Evolutionary conservation across 2,329 filamentous ascomycete genomes (phyloP).

Genomic region (Lachnellula occidentalis): DNA sequence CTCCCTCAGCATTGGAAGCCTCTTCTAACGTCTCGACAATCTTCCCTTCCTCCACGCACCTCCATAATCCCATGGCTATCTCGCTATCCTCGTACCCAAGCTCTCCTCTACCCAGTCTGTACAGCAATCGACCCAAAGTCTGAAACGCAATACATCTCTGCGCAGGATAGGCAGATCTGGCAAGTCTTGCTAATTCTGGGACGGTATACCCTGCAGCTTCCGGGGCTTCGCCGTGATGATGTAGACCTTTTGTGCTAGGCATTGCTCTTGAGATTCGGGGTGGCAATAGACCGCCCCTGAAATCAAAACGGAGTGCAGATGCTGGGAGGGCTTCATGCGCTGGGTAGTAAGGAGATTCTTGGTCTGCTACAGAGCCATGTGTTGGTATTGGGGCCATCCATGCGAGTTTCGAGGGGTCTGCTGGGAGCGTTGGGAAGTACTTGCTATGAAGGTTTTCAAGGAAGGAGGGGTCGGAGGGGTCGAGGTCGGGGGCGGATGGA

Average conservation of each 20-base stretch:
- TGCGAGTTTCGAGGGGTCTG: slow-evolving; percentile 77
- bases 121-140: slow-evolving; percentile 80
- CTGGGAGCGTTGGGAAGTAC: slow-evolving; percentile 84
- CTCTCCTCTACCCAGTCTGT: slow-evolving; percentile 69
- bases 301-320: slow-evolving; percentile 81
- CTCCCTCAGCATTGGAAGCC: slow-evolving; percentile 61
- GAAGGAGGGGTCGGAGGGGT: slow-evolving; percentile 79
- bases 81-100: slow-evolving; percentile 62
- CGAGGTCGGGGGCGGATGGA: slow-evolving; percentile 61
- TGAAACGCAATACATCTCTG: slow-evolving; percentile 92
- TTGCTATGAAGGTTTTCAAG: slow-evolving; percentile 79
- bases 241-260: slow-evolving; percentile 72
- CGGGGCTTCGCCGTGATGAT: slow-evolving; percentile 89
- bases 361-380: slow-evolving; percentile 57
- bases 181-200: slow-evolving; percentile 73
- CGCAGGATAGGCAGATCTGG: slow-evolving; percentile 74
- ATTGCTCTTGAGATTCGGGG: slow-evolving; percentile 69
- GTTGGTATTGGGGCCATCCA: slow-evolving; percentile 80
- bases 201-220: slow-evolving; percentile 94
- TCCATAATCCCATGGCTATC: slow-evolving; percentile 78
- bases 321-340: slow-evolving; percentile 65
- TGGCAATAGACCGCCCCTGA: slow-evolving; percentile 73
- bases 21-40: slow-evolving; percentile 72
- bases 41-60: slow-evolving; percentile 66
- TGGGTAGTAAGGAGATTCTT: slow-evolving; percentile 76